phyloP scores from a whole-genome alignment of 495 filamentous ascomycete species.

The Parachaetomium inaequale region DNA sequence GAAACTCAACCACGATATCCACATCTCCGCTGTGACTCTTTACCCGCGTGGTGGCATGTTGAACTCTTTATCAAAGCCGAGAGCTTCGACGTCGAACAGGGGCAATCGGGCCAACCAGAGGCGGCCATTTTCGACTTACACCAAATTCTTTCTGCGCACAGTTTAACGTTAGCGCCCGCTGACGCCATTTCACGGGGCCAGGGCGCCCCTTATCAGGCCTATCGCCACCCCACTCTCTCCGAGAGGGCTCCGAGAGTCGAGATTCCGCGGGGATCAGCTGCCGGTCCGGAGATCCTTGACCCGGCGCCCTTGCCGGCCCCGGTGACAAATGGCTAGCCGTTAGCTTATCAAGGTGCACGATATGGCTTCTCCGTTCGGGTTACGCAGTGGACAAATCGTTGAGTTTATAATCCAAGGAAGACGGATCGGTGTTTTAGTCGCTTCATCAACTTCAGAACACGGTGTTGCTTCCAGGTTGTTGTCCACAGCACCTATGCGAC shows the following conservation, averaged over 20 bases:
- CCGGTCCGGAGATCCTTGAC: slow-evolving; percentile 20
- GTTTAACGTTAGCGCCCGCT: slow-evolving; percentile 30
- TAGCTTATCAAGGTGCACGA: background rate
- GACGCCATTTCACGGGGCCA: slow-evolving; percentile 32
- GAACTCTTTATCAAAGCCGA: slow-evolving; percentile 17
- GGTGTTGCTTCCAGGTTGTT: background rate
- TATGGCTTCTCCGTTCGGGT: background rate
- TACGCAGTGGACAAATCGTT: background rate
- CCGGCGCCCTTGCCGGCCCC: background rate
- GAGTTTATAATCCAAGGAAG: no score
- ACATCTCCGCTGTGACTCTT: slow-evolving; percentile 25
- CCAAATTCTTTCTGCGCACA: slow-evolving; percentile 19
- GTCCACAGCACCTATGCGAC: background rate
- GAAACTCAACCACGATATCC: slow-evolving; percentile 5
- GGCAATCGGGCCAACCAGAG: slow-evolving; percentile 21
- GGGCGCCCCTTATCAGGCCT: slow-evolving; percentile 12
- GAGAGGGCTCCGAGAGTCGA: background rate
- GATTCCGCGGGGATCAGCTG: slow-evolving; percentile 23
- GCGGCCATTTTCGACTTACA: slow-evolving; percentile 22
- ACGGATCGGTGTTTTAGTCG: no score
- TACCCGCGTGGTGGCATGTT: slow-evolving; percentile 1
- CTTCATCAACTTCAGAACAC: background rate
- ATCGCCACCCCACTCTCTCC: slow-evolving; percentile 19
- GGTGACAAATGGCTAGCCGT: background rate
- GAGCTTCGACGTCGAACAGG: background rate